Base-by-base conservation (phyloP, 2,329 filamentous ascomycete genomes). In the Leptosphaerulina australis region DNA sequence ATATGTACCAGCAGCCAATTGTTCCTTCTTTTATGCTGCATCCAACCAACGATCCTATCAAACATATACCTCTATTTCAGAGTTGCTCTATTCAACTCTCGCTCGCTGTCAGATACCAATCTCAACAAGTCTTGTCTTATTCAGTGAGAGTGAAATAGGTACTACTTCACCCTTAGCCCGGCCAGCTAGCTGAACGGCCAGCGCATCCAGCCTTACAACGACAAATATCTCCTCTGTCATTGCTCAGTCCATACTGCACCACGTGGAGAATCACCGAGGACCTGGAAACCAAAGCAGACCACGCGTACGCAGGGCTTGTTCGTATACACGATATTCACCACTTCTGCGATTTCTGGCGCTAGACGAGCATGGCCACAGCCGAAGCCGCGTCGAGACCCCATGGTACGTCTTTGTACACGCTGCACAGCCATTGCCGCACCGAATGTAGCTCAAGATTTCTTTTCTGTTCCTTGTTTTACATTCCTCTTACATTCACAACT, bases 361-460 rank as follows among this genome's bases (percentile, higher is more conserved):
- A 51, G 48, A 46, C 41, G 31, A 51, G 44, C 50, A 78, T 78
- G 76, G 76, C 76, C 43, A 74, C 74, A 51, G 71, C 76, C 53
- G 75, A 78, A 63, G 66, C 76, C 55, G 72, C 74, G 26, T 63
- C 73, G 55, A 69, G 71, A 55, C 71, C 75, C 39, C 74, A 73
- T 69, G 76, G 76, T 77, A 71, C 50, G 74, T 61, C 50, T 43
- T 56, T 56, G 57, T 53, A 55, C 46, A 33, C 34, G 54, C 55
- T 56, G 63, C 60, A 66, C 62, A 59, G 53, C 59, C 57, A 58
- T 56, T 60, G 48, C 49, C 55, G 46, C 53, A 25, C 48, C 48
- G 41, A 51, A 50, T 26, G 26, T 29, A 35, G 18, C 40, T 47
- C 25, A 35, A 18, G 9, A 12, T 36, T 30, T 36, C 26, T 37